Evolutionary conservation across 2,329 filamentous ascomycete genomes (phyloP).

Genomic region (Pestalotiopsis fici): DNA sequence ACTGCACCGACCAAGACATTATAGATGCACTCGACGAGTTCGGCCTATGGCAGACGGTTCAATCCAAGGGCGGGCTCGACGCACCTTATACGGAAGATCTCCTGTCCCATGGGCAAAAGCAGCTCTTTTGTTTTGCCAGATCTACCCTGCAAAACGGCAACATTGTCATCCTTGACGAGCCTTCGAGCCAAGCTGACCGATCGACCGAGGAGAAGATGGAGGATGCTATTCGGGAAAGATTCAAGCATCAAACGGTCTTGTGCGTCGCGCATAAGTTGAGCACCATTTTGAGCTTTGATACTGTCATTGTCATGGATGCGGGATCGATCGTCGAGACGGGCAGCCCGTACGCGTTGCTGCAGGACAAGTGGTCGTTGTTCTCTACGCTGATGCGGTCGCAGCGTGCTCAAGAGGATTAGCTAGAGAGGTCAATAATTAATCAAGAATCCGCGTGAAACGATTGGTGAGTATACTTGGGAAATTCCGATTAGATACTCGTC

Average conservation of each 20-base stretch:
- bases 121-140: constrained; percentile 12
- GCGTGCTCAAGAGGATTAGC: too few species aligned
- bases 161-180: constrained; percentile 12
- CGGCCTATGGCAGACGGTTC: neutral
- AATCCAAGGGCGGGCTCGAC: constrained; percentile 2
- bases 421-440: too few species aligned
- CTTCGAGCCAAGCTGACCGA: constrained; percentile 6
- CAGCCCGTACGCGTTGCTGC: neutral
- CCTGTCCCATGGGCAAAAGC: constrained; percentile 9
- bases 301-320: neutral
- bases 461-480: too few species aligned
- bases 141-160: neutral
- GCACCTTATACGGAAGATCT: neutral
- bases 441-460: too few species aligned
- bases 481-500: too few species aligned
- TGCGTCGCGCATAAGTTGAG: neutral
- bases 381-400: neutral
- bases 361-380: neutral
- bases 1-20: neutral
- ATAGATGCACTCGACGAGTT: neutral
- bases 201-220: constrained; percentile 1
- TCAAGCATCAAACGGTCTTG: neutral
- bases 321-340: neutral
- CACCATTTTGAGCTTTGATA: constrained; percentile 2
- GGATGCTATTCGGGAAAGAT: neutral